Evolutionary conservation across 345 rosid genomes (phyloP), one percentile per base, ranked within the genome.

Genomic region (Angophora floribunda): DNA sequence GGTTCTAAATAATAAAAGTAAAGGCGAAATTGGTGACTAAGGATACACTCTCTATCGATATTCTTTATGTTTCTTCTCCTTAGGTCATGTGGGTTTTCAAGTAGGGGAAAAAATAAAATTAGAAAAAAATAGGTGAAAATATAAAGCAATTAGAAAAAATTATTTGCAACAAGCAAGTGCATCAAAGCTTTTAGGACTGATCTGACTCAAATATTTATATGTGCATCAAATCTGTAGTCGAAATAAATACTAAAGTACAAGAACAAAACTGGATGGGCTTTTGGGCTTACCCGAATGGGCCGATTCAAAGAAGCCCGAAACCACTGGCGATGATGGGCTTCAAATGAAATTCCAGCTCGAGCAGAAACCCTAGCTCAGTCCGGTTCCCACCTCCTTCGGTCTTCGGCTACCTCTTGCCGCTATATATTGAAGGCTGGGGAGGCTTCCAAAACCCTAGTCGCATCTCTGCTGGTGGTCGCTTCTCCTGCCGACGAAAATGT

Each of bases 401-500:
- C 82, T 44, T 21, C 45, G 80, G 61, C 61, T 55, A 70, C 80
- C 4, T 75, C 28, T 41, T 13, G 49, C 84, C 49, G 49, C 84
- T 75, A 75, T 75, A 75, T 75, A 75, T 41, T 6, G 49, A 75
- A 36, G 84, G 49, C 84, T 2, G 28, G 22, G 16, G 15, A 10
- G 0, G 24, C 4, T 17, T 7, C 28, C 24, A 41, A 75, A 75
- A 75, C 84, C 84, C 84, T 75, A 41, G 84, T 75, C 28, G 49
- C 49, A 0, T 75, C 84, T 75, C 84, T 75, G 49, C 49, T 75
- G 84, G 49, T 52, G 87, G 0, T 9, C 2, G 0, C 15, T 85
- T n/a, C 87, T 87, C 26, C 85, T 80, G 95, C 93, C 63, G 94
- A 52, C 94, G 32, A 94, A 92, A 70, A 96, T 97, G 99, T 97